A percentile compares a stretch with the other conserved stretches of the same genome.
Evolutionary conservation across 2,329 filamentous ascomycete species (phyloP).

Genomic region (Hypocreales sp.): DNA sequence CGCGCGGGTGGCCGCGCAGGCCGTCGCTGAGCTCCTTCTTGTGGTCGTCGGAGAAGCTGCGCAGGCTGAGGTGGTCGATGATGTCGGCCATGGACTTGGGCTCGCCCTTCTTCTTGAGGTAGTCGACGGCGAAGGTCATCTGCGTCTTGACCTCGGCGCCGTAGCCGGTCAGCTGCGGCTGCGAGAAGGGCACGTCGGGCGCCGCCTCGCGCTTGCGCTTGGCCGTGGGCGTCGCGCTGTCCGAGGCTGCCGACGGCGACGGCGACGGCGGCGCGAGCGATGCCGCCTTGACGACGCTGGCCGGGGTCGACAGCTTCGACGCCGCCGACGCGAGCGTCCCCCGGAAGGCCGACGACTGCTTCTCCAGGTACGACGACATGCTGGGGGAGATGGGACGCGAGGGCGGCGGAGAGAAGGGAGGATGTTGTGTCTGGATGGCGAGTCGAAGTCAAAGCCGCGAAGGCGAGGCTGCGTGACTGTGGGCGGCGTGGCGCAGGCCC

Average conservation of each 20-base stretch:
- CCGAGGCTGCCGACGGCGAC: conserved; percentile 41
- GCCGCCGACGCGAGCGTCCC: conserved; percentile 48
- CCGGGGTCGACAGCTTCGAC: conserved; percentile 41
- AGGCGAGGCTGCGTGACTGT: too few species aligned
- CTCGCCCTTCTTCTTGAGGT: conserved; percentile 57
- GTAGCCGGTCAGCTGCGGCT: conserved; percentile 60
- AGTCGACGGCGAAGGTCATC: conserved; percentile 73
- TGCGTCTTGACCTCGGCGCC: conserved; percentile 75
- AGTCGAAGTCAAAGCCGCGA: too few species aligned
- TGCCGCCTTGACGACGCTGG: conserved; percentile 18
- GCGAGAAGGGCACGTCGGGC: conserved; percentile 50
- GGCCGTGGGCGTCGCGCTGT: conserved; percentile 46
- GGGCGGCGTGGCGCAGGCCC: too few species aligned
- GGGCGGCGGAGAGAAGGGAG: too few species aligned
- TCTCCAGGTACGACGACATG: conserved; percentile 50
- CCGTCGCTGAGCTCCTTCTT: conserved; percentile 52
- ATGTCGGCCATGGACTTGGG: conserved; percentile 61
- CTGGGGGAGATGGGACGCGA: conserved; percentile 8
- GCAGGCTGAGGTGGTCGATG: conserved; percentile 64
- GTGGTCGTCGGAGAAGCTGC: conserved; percentile 41
- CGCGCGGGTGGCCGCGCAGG: conserved; percentile 47
- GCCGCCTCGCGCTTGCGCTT: conserved; percentile 43
- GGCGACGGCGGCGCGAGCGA: conserved; percentile 44
- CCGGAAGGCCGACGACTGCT: conserved; percentile 47
- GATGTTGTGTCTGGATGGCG: too few species aligned